Base-by-base conservation (phyloP, 768 basidiomycete genomes). In the Podaxis carcinomalis region DNA sequence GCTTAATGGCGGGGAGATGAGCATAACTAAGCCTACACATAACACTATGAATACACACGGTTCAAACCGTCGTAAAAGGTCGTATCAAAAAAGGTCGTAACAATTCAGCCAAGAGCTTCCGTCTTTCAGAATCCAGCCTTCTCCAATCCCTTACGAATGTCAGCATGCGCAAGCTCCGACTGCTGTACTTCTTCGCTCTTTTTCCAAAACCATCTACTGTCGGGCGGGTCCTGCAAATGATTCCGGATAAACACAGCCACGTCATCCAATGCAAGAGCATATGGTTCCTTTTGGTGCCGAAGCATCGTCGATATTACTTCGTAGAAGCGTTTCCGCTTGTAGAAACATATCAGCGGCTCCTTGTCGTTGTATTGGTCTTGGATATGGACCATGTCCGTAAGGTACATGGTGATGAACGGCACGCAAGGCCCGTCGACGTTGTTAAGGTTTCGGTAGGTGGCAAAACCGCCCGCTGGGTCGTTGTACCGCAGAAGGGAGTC, bases 91-190 rank as follows among this genome's bases (percentile, higher is more conserved):
- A n/a, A 23, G n/a, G n/a, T 21, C 5, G 37, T 23, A 27, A 28
- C 19, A 49, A 49, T 25, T 49, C 21, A 27, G 7, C 10, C 47
- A 49, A 49, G 5, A 11, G 11, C 9, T 27, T 32, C 21, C 16
- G 9, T 5, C 9, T 10, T 27, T 72, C 70, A 88, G 67, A 90
- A 89, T 6, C 87, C 87, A 51, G 87, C 86, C 28, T 81, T 82
- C 71, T 87, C 85, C 44, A 89, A 71, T n/a, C 85, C 85, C 67
- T 80, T 85, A 65, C 85, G 76, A 59, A 88, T 85, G 68, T 89
- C 85, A 32, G 83, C 84, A 69, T 87, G 80, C 28, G 81, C 78
- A 47, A 84, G 65, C 70, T 89, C 87, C 27, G 75, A 71, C 51
- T 81, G 79, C 71, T 83, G 83, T 46, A 88, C 74, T 61, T 87